phyloP scores from a whole-genome alignment of 176 grass and related monocot species.

The Typha latifolia region DNA sequence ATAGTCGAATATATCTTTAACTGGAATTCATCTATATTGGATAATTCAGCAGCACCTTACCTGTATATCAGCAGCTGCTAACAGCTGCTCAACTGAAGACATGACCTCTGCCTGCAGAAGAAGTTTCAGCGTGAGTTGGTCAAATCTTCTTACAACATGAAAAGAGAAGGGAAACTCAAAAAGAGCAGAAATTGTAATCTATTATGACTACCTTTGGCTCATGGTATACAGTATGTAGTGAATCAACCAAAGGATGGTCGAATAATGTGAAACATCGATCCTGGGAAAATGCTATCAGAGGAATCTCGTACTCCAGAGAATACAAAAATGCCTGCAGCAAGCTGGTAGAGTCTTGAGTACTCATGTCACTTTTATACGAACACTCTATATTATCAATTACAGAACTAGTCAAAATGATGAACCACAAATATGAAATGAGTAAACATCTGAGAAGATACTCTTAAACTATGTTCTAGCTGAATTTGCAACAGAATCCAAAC shows the following conservation, averaged over 20 bases:
- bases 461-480: too few relatives aligned
- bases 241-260: constrained; percentile 80
- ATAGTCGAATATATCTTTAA: too few relatives aligned
- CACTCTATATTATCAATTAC: not conserved
- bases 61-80: constrained; percentile 72
- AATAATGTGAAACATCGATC: constrained; percentile 83
- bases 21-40: not conserved
- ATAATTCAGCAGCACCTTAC: constrained; percentile 19
- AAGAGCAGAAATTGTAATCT: not conserved
- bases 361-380: not conserved
- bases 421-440: too few relatives aligned
- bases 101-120: constrained; percentile 70
- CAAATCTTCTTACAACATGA: constrained; percentile 9
- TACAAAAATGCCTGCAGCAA: constrained; percentile 68
- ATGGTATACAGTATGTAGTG: constrained; percentile 71
- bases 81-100: constrained; percentile 60
- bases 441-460: too few relatives aligned
- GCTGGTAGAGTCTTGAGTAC: not conserved
- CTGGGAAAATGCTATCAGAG: constrained; percentile 87
- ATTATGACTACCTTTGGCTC: constrained; percentile 64
- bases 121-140: constrained; percentile 23
- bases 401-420: not conserved
- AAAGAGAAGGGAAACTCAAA: not conserved
- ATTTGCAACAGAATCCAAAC: too few relatives aligned
- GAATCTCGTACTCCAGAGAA: constrained; percentile 77